These are phyloP conservation scores for Cyberlindnera bimundalis DNA, from an alignment of 805 yeast species.

Conservation along the genomic window DNA sequence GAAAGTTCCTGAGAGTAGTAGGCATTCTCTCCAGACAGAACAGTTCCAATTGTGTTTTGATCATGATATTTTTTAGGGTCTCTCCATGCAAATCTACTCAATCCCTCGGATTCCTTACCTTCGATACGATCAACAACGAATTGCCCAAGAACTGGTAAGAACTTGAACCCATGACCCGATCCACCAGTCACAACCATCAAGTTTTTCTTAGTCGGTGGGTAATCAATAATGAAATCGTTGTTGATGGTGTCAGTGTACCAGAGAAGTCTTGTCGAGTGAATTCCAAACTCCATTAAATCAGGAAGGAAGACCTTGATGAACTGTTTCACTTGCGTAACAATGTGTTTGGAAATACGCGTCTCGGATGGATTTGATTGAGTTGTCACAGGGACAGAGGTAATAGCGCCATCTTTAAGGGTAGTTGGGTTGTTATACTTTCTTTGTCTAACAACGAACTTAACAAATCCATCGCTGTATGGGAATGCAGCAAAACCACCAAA, in stretches of 20 bases:
- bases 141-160: constrained; percentile 33
- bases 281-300: constrained; percentile 21
- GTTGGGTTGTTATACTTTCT: constrained; percentile 34
- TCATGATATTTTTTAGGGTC: constrained; percentile 26
- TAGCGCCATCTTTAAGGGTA: constrained; percentile 18
- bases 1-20: constrained; percentile 34
- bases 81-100: constrained; percentile 35
- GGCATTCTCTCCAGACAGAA: constrained; percentile 13
- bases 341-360: constrained; percentile 25
- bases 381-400: constrained; percentile 33
- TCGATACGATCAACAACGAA: constrained; percentile 32
- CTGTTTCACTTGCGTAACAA: constrained; percentile 26
- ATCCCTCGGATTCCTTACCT: constrained; percentile 29
- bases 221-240: constrained; percentile 30
- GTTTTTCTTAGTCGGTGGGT: constrained; percentile 26
- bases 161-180: constrained; percentile 36
- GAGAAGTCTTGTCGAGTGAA: constrained; percentile 28
- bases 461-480: constrained; percentile 32
- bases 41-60: constrained; percentile 24
- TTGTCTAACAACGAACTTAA: constrained; percentile 36
- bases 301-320: constrained; percentile 20
- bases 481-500: constrained; percentile 34
- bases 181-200: constrained; percentile 35
- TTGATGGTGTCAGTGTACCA: constrained; percentile 38
- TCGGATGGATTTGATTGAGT: constrained; percentile 23